Percentiles rank a stretch among this genome's conserved stretches.
These are phyloP conservation scores for Helminthosporium solani DNA, from an alignment of 2,329 filamentous ascomycete genomes.

Conservation along the genomic window DNA sequence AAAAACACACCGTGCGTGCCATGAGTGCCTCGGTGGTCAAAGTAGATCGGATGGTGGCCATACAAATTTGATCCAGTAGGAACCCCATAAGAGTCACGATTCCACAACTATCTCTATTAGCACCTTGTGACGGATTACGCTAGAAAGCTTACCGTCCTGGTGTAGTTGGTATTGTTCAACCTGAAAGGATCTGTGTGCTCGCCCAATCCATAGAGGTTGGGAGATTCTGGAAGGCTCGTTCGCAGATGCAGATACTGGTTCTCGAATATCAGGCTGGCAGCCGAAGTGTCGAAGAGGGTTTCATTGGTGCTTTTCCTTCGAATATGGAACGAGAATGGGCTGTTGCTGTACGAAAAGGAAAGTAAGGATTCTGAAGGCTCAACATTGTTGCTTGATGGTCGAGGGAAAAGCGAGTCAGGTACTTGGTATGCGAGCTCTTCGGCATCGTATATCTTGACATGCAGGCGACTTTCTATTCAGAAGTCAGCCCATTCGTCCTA, in stretches of 20 bases:
- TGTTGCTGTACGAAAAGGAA: conserved; percentile 55
- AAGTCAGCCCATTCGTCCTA: conserved; percentile 62
- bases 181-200: conserved; percentile 72
- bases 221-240: conserved; percentile 66
- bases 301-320: conserved; percentile 57
- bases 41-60: conserved; percentile 73
- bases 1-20: conserved; percentile 42
- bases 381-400: conserved; percentile 48
- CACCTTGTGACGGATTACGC: not conserved
- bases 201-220: conserved; percentile 74
- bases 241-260: conserved; percentile 72
- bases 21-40: conserved; percentile 62
- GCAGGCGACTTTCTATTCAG: conserved; percentile 60
- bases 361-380: conserved; percentile 48
- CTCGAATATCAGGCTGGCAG: conserved; percentile 69
- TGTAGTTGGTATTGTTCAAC: conserved; percentile 68
- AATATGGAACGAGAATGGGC: conserved; percentile 68
- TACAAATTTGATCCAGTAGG: conserved; percentile 68
- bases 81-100: conserved; percentile 63
- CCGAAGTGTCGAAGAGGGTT: conserved; percentile 69
- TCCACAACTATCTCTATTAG: conserved; percentile 61
- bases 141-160: conserved; percentile 47
- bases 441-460: conserved; percentile 71
- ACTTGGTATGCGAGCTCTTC: conserved; percentile 71
- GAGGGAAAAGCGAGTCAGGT: conserved; percentile 66